Conservation (phyloP, 176 grass and related monocot species). For the Eremochloa ophiuroides region DNA sequence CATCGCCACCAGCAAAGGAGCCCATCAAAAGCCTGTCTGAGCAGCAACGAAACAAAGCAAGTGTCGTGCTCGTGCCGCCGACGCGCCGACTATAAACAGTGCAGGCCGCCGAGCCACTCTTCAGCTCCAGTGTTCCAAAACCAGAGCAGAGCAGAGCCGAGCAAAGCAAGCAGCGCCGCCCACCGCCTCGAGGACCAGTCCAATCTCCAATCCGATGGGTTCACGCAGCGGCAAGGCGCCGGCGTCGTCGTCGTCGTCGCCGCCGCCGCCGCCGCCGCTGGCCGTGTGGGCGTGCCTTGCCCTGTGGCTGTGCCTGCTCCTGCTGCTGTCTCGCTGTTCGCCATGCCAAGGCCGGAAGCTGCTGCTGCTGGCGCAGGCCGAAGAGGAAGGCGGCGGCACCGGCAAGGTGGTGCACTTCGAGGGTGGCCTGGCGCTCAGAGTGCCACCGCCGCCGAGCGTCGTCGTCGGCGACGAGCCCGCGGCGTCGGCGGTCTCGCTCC, state of each 20-base stretch:
- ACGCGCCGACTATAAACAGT: background rate
- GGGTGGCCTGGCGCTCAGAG: conserved; percentile 15
- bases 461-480: background rate
- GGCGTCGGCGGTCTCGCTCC: background rate
- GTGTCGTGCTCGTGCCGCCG: too few relatives aligned
- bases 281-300: conserved; percentile 1
- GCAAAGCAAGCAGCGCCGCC: background rate
- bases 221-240: background rate
- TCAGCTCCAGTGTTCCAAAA: too few relatives aligned
- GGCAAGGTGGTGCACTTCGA: conserved; percentile 31
- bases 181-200: background rate
- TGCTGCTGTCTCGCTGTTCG: conserved; percentile 8
- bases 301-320: conserved; percentile 38
- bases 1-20: conserved; percentile 11
- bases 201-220: conserved; percentile 15
- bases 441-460: background rate
- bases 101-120: background rate
- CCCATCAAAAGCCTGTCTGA: background rate
- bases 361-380: background rate
- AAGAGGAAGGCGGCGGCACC: background rate
- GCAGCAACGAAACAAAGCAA: background rate
- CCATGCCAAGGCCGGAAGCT: conserved; percentile 35
- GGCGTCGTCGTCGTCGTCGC: background rate
- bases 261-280: background rate
- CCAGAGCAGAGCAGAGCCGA: too few relatives aligned